A percentile compares a stretch with the other conserved stretches of the same genome.
Evolutionary conservation across 2,329 filamentous ascomycete genomes (phyloP).

Genomic region (Penicillium sp.): DNA sequence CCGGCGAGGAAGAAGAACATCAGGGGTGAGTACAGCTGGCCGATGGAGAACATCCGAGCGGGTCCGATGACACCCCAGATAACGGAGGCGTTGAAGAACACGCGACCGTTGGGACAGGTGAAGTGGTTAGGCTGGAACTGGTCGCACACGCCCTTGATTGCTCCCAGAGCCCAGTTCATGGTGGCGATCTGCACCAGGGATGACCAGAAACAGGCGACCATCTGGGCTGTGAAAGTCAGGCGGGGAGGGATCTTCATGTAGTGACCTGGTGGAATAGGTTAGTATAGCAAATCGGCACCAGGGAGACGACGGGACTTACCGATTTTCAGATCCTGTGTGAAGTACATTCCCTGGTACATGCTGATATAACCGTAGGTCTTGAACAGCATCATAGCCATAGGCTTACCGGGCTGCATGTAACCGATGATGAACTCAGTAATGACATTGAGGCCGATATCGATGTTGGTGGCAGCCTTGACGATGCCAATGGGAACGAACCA

Average conservation of each 20-base stretch:
- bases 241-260: slow-evolving; percentile 61
- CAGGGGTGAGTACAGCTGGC: slow-evolving; percentile 60
- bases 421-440: slow-evolving; percentile 71
- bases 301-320: slow-evolving; percentile 26
- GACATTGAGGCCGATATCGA: slow-evolving; percentile 65
- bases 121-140: slow-evolving; percentile 58
- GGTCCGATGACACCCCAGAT: slow-evolving; percentile 74
- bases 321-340: slow-evolving; percentile 64
- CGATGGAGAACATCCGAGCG: slow-evolving; percentile 63
- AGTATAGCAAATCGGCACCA: neutral
- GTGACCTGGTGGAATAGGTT: slow-evolving; percentile 39
- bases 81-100: slow-evolving; percentile 67
- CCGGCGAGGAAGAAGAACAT: slow-evolving; percentile 72
- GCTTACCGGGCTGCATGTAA: slow-evolving; percentile 68
- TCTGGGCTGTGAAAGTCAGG: slow-evolving; percentile 52
- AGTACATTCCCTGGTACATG: slow-evolving; percentile 65
- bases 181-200: slow-evolving; percentile 49
- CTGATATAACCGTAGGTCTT: slow-evolving; percentile 70
- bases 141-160: slow-evolving; percentile 64
- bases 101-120: slow-evolving; percentile 55
- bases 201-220: slow-evolving; percentile 50
- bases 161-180: slow-evolving; percentile 46
- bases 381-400: slow-evolving; percentile 74
- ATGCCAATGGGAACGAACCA: slow-evolving; percentile 63
- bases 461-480: slow-evolving; percentile 68